phyloP scores from a whole-genome alignment of 2,329 filamentous ascomycete genomes.

The Metarhizium album region DNA sequence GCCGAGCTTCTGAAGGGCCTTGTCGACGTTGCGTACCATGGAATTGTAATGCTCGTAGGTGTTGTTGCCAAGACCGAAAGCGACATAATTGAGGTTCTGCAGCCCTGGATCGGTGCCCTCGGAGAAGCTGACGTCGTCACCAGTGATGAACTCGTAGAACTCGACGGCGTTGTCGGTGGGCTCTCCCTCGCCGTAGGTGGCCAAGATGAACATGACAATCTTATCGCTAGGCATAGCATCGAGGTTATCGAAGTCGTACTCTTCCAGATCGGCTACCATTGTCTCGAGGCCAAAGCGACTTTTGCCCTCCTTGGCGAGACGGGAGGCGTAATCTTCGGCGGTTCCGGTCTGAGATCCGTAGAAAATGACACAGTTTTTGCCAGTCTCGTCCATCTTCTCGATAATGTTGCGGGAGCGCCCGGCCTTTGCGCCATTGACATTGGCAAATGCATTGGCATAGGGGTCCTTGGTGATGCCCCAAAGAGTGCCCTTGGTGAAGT shows the following conservation, averaged over 20 bases:
- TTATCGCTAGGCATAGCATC: constrained; percentile 84
- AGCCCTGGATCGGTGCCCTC: constrained; percentile 65
- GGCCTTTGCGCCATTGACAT: constrained; percentile 58
- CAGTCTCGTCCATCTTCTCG: constrained; percentile 89
- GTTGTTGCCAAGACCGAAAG: constrained; percentile 96
- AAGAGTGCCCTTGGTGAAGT: constrained; percentile 94
- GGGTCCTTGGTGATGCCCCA: constrained; percentile 86
- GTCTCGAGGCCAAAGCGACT: constrained; percentile 93
- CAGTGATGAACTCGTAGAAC: constrained; percentile 91
- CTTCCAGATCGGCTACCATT: constrained; percentile 96
- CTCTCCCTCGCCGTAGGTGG: constrained; percentile 96
- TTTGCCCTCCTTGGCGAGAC: constrained; percentile 93
- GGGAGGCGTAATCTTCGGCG: constrained; percentile 93
- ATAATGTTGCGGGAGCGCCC: constrained; percentile 85
- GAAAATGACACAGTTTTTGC: constrained; percentile 97
- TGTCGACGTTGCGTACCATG: constrained; percentile 89
- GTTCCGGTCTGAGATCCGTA: constrained; percentile 98
- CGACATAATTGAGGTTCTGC: constrained; percentile 78
- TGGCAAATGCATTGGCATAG: constrained; percentile 66
- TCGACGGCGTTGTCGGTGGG: constrained; percentile 98
- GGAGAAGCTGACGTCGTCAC: constrained; percentile 72
- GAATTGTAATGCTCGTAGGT: constrained; percentile 99
- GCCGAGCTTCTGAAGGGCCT: constrained; percentile 69
- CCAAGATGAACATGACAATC: constrained; percentile 86
- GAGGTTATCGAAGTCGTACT: constrained; percentile 93